A percentile compares a stretch with the other conserved stretches of the same genome.
phyloP scores from a whole-genome alignment of 2,329 filamentous ascomycete genomes.

The Stagonosporopsis chrysanthemi region DNA sequence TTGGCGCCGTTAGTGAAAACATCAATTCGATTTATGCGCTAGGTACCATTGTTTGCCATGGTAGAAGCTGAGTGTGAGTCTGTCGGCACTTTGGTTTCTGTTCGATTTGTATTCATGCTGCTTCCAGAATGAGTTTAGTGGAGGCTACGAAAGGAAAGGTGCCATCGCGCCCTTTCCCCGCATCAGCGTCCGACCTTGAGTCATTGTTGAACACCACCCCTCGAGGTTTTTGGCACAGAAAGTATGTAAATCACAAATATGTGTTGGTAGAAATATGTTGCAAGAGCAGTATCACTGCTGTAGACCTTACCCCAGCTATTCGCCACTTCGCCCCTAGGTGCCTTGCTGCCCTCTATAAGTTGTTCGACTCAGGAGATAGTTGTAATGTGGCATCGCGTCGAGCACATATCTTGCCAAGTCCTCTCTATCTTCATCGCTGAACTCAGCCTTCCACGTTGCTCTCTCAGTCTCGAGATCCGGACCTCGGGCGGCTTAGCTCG shows the following conservation, averaged over 20 bases:
- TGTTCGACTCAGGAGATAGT: slow-evolving; percentile 17
- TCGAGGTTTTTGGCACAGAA: no score
- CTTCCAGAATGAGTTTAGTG: neutral
- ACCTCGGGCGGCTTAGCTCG: neutral
- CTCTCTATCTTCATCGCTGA: slow-evolving; percentile 16
- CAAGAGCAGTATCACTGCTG: no score
- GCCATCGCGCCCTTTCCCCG: neutral
- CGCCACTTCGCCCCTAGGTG: neutral
- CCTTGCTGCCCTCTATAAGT: neutral
- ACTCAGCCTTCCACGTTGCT: slow-evolving; percentile 23
- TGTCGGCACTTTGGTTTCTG: neutral
- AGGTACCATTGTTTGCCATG: neutral
- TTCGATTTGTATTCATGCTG: neutral
- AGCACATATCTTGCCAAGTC: slow-evolving; percentile 14
- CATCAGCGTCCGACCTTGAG: neutral
- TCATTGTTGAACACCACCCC: neutral
- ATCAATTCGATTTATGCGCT: neutral
- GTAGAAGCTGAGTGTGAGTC: neutral
- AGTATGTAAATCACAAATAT: neutral
- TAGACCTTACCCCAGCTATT: no score
- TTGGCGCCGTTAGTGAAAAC: neutral
- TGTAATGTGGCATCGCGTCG: slow-evolving; percentile 23
- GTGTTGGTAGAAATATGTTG: no score
- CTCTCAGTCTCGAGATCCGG: slow-evolving; percentile 17
- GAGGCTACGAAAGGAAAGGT: neutral